Base-by-base conservation (phyloP, 148 eudicot genomes). In the Salicornia ramosissima region DNA sequence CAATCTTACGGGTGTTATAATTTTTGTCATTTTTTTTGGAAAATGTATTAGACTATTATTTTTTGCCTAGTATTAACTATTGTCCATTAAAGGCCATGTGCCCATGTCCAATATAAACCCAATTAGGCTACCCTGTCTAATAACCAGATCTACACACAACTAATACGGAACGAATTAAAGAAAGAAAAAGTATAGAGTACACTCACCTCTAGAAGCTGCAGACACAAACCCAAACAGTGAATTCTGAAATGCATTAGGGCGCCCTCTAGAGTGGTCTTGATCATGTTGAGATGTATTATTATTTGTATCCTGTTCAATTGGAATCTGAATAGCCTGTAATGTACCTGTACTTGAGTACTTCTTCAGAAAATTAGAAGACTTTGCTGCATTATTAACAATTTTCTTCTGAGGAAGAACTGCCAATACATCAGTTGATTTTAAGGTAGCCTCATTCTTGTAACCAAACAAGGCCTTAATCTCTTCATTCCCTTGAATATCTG, bases 191-290 rank as follows among this genome's bases (percentile, higher is more conserved):
- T n/a, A n/a, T n/a, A n/a, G n/a, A n/a, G n/a, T n/a, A n/a, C n/a
- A 50, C 73, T 83, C 24, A 89, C 95, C 88, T 75, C 68, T 72
- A 36, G 68, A 42, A 14, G 78, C 87, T 55, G 89, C 86, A 7
- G 89, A 71, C 69, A 87, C 72, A 67, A 89, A 57, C 39, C 97
- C 93, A 42, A 84, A 84, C 18, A 87, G 67, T 2, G 97, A 92
- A 31, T 92, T 92, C 29, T 77, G 76, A 69, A 80, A 92, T 4
- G 61, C 26, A 64, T 76, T 77, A 25, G 58, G 70, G 77, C 78
- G 77, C 8, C 83, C 75, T 62, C 87, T 80, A 24, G 55, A 69
- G 19, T 39, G 73, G 36, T 45, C 55, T 15, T 73, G 60, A 43
- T 70, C 71, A 52, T 65, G 61, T 70, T 69, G 68, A 64, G 55